Evolutionary conservation across 2,329 filamentous ascomycete genomes (phyloP).

Genomic region (Aspergillus sp.): DNA sequence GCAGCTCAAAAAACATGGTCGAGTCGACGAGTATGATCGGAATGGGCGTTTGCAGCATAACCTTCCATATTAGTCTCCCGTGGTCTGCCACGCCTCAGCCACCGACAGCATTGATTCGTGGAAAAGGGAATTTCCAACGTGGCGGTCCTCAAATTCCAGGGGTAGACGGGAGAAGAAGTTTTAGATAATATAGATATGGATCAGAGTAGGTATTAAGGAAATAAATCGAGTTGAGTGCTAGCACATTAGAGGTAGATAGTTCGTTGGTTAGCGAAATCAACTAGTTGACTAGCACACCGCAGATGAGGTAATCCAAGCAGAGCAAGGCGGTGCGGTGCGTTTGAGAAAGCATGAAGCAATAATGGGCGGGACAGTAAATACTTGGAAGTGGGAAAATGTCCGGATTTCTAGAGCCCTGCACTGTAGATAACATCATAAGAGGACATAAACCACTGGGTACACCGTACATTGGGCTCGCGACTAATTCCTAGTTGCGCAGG

Average conservation of each 20-base stretch:
- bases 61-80: no score
- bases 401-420: not conserved
- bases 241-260: no score
- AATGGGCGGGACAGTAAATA: not conserved
- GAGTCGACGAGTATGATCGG: no score
- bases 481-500: no score
- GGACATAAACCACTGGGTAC: not conserved
- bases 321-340: not conserved
- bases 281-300: no score
- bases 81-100: not conserved
- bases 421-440: not conserved
- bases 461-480: not conserved
- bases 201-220: not conserved
- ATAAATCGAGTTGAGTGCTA: no score
- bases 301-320: not conserved
- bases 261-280: no score
- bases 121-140: not conserved
- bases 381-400: not conserved
- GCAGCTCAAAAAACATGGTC: no score
- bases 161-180: not conserved
- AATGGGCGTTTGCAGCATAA: no score
- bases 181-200: not conserved
- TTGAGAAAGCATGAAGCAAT: not conserved
- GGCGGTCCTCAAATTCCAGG: not conserved
- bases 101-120: not conserved